A percentile compares a stretch with the other conserved stretches of the same genome.
Conservation (phyloP, 2,329 filamentous ascomycete genomes). For the Celoporthe dispersa region DNA sequence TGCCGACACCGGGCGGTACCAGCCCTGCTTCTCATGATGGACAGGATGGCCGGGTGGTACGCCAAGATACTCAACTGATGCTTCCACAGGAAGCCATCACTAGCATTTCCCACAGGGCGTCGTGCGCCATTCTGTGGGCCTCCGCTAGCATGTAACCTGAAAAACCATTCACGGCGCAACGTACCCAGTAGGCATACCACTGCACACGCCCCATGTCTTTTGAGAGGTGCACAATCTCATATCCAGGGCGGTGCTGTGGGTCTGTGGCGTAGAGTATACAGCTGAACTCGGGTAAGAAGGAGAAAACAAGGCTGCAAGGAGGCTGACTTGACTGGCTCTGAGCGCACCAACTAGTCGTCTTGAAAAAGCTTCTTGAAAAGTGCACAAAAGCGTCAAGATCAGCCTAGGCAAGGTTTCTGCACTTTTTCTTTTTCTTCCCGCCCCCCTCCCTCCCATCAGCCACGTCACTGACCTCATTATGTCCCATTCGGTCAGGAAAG, state of each 20-base stretch:
- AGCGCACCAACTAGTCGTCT: not conserved
- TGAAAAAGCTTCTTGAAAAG: not conserved
- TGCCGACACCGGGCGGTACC: not conserved
- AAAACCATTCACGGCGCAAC: not conserved
- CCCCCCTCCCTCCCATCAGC: too few relatives aligned
- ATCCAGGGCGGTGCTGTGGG: not conserved
- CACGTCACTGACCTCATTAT: not conserved
- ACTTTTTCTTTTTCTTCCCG: not conserved
- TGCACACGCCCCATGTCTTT: not conserved
- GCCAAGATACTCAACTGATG: not conserved
- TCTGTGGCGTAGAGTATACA: not conserved
- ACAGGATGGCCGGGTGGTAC: not conserved
- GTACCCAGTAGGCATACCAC: not conserved
- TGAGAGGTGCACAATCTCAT: not conserved
- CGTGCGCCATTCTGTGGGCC: not conserved
- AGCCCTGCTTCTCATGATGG: not conserved
- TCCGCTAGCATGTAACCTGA: not conserved
- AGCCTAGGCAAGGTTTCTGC: not conserved
- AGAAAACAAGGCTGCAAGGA: not conserved
- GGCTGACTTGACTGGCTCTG: not conserved
- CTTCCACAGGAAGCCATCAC: not conserved
- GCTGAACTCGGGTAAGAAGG: not conserved
- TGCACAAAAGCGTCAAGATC: not conserved
- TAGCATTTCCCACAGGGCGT: not conserved
- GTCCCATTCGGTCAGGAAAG: not conserved